Conservation (phyloP, 2,329 filamentous ascomycete genomes). For the Paecilomyces fulvus region DNA sequence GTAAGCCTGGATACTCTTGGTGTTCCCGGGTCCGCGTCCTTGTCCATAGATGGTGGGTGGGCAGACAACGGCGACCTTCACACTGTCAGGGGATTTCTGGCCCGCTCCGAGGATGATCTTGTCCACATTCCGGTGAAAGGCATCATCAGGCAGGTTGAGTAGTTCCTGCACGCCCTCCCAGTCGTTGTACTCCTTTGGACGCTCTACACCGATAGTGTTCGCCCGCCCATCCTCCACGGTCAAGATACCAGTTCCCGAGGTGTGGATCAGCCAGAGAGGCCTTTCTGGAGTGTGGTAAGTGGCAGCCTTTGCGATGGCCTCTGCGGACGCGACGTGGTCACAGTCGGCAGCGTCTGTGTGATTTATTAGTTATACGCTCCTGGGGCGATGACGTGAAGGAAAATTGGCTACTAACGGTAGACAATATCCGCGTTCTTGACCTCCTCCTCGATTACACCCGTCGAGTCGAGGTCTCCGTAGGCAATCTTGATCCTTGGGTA, state of each 20-base stretch:
- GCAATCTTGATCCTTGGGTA: slow-evolving; percentile 36
- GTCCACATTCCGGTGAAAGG: slow-evolving; percentile 33
- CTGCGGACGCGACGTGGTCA: slow-evolving; percentile 34
- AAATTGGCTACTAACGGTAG: slow-evolving; percentile 26
- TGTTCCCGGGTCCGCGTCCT: slow-evolving; percentile 28
- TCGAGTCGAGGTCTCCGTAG: slow-evolving; percentile 35
- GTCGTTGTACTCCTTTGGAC: slow-evolving; percentile 39
- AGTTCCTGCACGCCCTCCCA: slow-evolving; percentile 37
- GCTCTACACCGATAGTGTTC: slow-evolving; percentile 30
- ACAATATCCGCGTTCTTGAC: slow-evolving; percentile 41
- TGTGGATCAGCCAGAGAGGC: slow-evolving; percentile 37
- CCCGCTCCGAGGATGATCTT: slow-evolving; percentile 28
- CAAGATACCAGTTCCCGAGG: slow-evolving; percentile 37
- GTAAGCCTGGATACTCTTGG: slow-evolving; percentile 35
- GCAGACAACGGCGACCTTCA: slow-evolving; percentile 32
- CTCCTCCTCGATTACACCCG: slow-evolving; percentile 33
- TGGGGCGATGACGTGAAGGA: background rate
- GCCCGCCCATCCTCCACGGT: slow-evolving; percentile 33
- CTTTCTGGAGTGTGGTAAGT: slow-evolving; percentile 24
- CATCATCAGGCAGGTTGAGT: slow-evolving; percentile 31
- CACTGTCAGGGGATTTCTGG: slow-evolving; percentile 15
- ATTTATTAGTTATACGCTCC: background rate
- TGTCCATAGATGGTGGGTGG: slow-evolving; percentile 36
- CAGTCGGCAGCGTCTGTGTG: slow-evolving; percentile 32
- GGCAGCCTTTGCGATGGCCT: slow-evolving; percentile 34